Evolutionary conservation across 192 early-diverging fungal species (phyloP).

Genomic region (Obelidium mucronatum): DNA sequence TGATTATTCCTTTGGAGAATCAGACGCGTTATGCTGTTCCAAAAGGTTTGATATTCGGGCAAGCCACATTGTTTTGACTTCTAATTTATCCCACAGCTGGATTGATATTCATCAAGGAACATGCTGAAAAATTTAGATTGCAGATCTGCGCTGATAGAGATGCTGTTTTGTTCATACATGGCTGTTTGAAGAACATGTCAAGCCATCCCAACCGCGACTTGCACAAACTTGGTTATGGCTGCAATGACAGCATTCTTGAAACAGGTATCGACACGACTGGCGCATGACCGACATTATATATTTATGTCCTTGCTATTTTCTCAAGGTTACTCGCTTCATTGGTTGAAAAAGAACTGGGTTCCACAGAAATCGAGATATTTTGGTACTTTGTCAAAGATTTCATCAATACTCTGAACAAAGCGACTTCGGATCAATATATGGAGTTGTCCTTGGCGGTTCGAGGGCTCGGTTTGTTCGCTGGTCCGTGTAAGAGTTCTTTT

Average conservation of each 20-base stretch:
- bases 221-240: slow-evolving; percentile 19
- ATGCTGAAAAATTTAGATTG: slow-evolving; percentile 18
- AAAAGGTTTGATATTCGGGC: slow-evolving; percentile 10
- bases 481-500: slow-evolving; percentile 60
- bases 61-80: background rate
- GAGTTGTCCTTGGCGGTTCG: slow-evolving; percentile 72
- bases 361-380: slow-evolving; percentile 32
- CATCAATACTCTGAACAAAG: slow-evolving; percentile 46
- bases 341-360: slow-evolving; percentile 14
- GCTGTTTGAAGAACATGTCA: slow-evolving; percentile 31
- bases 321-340: background rate
- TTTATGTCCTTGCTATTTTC: slow-evolving; percentile 7
- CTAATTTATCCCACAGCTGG: slow-evolving; percentile 25
- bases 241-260: slow-evolving; percentile 30
- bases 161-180: slow-evolving; percentile 14
- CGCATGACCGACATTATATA: too few species aligned
- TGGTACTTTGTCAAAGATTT: slow-evolving; percentile 63
- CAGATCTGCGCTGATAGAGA: slow-evolving; percentile 32
- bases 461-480: slow-evolving; percentile 73
- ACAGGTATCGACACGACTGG: too few species aligned
- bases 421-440: slow-evolving; percentile 41
- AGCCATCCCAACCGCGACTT: slow-evolving; percentile 25
- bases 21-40: slow-evolving; percentile 44
- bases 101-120: slow-evolving; percentile 13
- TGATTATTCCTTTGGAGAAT: slow-evolving; percentile 41